Evolutionary conservation across 2,329 filamentous ascomycete genomes (phyloP), one percentile per base, ranked within the genome.

Genomic region (Apiospora malaysiana): DNA sequence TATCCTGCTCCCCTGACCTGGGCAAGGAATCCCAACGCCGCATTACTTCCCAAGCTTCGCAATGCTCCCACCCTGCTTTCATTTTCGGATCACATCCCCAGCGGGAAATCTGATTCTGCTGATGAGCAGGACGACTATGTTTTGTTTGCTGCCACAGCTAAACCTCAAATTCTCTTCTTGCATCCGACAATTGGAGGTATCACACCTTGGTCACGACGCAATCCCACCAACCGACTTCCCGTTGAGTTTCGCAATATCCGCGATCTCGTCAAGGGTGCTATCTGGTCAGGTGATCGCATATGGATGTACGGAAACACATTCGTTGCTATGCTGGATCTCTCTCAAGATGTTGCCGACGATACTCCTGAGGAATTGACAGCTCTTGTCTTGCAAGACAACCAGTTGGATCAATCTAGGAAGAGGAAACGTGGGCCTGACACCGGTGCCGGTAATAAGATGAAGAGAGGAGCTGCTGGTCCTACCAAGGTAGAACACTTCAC

Each of bases 241-340:
- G 85, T 86, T 3, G 88, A 93, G 66, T 95, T 97, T 79, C 89
- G 87, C 70, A 89, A 90, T 74, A 88, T 94, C 32, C 89, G 92
- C 72, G 94, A 97, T 79, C 87, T 93, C 56, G 92, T 92, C 69
- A 95, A 95, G 84, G 95, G 94, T 4, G 90, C 91, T 37, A 81
- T 97, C 49, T 98, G 95, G 95, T 93, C 97, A 78, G 85, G 92
- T 0, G 84, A 85, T 40, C 89, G 95, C 18, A 82, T 95, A 9
- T 98, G 95, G 94, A 83, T 98, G 25, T 98, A 97, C 77, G 95
- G 95, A 8, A 89, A 90, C 51, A 91, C 89, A 0, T 98, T 94
- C 87, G 82, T 99, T 32, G 94, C 93, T 83, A 98, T 98, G 95
- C 89, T 99, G 72, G 94, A 98, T 79, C 84, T 97, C 42, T 88